Evolutionary conservation across 148 eudicot genomes (phyloP).

Genomic region (Polygonum maritimum): DNA sequence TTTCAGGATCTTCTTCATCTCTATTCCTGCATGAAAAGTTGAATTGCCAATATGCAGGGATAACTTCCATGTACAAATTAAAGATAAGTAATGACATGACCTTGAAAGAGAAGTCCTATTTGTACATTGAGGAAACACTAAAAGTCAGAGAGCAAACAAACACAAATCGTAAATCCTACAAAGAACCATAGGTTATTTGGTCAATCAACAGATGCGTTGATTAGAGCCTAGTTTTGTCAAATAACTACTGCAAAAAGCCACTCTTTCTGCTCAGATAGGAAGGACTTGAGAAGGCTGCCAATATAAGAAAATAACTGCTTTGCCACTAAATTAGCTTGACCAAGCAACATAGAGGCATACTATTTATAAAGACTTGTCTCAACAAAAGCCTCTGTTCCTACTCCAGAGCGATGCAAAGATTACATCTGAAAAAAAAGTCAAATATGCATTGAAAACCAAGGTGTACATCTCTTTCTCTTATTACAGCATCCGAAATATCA

Average conservation of each 20-base stretch:
- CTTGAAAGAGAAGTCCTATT: neutral
- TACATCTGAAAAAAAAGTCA: neutral
- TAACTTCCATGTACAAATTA: neutral
- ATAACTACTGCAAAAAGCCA: neutral
- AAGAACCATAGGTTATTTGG: neutral
- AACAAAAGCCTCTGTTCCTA: neutral
- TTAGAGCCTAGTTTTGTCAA: neutral
- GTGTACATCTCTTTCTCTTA: neutral
- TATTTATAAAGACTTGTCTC: neutral
- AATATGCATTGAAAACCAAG: neutral
- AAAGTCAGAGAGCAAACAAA: neutral
- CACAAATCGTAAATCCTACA: neutral
- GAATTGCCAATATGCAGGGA: neutral
- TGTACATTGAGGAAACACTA: neutral
- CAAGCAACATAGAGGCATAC: neutral
- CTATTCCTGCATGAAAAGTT: constrained; percentile 36
- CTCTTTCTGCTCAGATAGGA: neutral
- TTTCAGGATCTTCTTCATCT: constrained; percentile 70
- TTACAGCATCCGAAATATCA: neutral
- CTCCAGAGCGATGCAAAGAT: neutral
- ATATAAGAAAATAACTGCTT: neutral
- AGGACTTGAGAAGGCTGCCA: neutral
- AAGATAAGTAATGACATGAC: neutral
- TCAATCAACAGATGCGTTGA: neutral
- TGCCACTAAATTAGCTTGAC: neutral